A percentile compares a stretch with the other conserved stretches of the same genome.
Conservation (phyloP, 371 early-diverging fungal genomes). For the Mortierella sp. region DNA sequence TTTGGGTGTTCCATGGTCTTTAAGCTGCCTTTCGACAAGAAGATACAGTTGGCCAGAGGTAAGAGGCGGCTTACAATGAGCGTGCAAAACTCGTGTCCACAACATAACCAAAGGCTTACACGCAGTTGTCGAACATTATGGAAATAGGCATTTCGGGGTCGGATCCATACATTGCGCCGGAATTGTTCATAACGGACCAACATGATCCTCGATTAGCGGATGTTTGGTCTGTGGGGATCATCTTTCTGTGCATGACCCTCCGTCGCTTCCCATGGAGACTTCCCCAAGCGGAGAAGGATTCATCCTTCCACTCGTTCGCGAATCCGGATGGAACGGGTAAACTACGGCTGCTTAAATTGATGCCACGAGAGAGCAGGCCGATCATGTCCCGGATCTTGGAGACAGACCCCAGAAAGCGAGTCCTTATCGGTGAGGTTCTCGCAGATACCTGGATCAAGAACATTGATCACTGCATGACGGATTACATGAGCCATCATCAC, state of each 20-base stretch:
- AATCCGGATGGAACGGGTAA: slow-evolving; percentile 56
- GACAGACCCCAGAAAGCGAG: slow-evolving; percentile 61
- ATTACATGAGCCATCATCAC: slow-evolving; percentile 51
- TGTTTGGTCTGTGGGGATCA: slow-evolving; percentile 84
- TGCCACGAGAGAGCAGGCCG: slow-evolving; percentile 61
- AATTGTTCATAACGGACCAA: slow-evolving; percentile 71
- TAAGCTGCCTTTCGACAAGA: slow-evolving; percentile 73
- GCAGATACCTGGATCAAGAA: slow-evolving; percentile 64
- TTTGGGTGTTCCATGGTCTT: slow-evolving; percentile 92
- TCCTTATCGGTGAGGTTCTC: slow-evolving; percentile 58
- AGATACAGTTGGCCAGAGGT: slow-evolving; percentile 68
- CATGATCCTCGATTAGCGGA: slow-evolving; percentile 80
- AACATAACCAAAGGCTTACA: no score
- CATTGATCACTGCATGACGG: slow-evolving; percentile 59
- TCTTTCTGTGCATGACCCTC: slow-evolving; percentile 80
- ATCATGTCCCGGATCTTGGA: slow-evolving; percentile 60
- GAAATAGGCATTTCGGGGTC: slow-evolving; percentile 80
- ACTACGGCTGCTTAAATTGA: slow-evolving; percentile 57
- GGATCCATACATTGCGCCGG: slow-evolving; percentile 94
- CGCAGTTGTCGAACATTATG: no score
- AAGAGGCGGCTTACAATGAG: slow-evolving; percentile 20
- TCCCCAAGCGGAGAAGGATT: slow-evolving; percentile 67
- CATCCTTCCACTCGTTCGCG: slow-evolving; percentile 62
- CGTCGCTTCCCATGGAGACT: slow-evolving; percentile 81
- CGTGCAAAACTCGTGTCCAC: no score